These are phyloP conservation scores for Chenopodium suecicum DNA, from an alignment of 148 eudicot species.

Conservation along the genomic window DNA sequence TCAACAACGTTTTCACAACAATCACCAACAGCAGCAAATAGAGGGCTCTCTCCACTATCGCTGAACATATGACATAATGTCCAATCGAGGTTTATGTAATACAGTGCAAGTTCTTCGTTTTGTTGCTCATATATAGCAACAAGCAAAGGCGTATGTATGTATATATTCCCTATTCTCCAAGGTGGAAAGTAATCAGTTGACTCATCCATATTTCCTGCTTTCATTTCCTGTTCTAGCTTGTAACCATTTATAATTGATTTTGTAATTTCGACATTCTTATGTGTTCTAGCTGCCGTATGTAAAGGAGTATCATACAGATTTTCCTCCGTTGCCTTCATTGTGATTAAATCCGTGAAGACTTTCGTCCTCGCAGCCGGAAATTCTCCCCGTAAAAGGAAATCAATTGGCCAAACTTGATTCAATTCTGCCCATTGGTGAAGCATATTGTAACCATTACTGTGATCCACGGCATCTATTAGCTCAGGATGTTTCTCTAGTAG, in stretches of 20 bases:
- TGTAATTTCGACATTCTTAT: background rate
- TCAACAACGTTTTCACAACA: background rate
- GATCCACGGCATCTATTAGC: background rate
- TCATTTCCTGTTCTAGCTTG: background rate
- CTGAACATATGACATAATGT: background rate
- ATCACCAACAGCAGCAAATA: background rate
- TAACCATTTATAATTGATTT: background rate
- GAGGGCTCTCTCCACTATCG: conserved; percentile 8
- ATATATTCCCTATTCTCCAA: background rate
- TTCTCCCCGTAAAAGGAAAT: background rate
- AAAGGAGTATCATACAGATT: background rate
- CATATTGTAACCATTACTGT: background rate
- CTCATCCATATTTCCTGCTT: background rate
- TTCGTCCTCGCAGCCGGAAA: background rate
- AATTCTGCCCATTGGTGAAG: conserved; percentile 6
- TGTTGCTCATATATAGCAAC: background rate
- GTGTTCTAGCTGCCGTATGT: conserved; percentile 9
- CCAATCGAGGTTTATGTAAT: background rate
- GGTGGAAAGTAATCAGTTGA: background rate
- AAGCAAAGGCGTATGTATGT: background rate
- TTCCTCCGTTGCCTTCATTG: background rate
- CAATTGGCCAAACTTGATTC: background rate
- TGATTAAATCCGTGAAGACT: background rate
- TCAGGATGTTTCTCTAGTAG: background rate
- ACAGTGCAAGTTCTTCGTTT: background rate